Percentiles rank a stretch among this genome's conserved stretches.
phyloP scores from a whole-genome alignment of 1,139 yeast genomes.

The Diutina neorugosa region DNA sequence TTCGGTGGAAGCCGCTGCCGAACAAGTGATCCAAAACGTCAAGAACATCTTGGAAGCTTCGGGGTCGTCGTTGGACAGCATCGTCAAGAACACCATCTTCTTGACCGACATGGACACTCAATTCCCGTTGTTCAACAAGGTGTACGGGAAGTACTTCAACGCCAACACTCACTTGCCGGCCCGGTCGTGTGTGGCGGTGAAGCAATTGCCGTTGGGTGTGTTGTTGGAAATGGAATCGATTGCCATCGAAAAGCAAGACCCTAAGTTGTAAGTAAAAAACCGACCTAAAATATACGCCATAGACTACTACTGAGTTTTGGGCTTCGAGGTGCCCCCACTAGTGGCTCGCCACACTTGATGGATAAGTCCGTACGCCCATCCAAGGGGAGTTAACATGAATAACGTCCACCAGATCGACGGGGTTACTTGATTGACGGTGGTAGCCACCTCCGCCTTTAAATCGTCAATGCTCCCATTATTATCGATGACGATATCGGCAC shows the following conservation, averaged over 20 bases:
- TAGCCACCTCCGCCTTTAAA: conserved; percentile 35
- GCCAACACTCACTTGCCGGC: conserved; percentile 3
- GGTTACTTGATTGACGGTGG: conserved; percentile 27
- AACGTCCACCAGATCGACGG: conserved; percentile 49
- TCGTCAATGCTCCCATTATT: conserved; percentile 44
- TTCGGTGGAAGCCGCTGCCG: conserved; percentile 3
- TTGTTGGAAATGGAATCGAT: conserved; percentile 1
- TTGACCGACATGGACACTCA: conserved; percentile 1
- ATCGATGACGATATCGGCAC: conserved; percentile 54
- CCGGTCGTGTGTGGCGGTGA: conserved; percentile 2
- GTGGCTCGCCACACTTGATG: not conserved
- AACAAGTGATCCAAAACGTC: conserved; percentile 2
- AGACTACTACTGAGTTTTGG: not conserved
- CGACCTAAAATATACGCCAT: not conserved
- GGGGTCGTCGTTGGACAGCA: not conserved
- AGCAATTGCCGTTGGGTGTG: conserved; percentile 4
- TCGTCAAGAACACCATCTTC: conserved; percentile 2
- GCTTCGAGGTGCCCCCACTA: not conserved
- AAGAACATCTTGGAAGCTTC: conserved; percentile 4
- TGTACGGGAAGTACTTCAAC: conserved; percentile 3
- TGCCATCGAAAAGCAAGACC: conserved; percentile 1
- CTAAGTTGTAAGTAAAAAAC: not conserved
- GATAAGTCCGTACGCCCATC: not conserved
- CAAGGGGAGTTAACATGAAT: conserved; percentile 12
- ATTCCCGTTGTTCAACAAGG: conserved; percentile 2